Percentiles rank a stretch among this genome's conserved stretches.
phyloP scores from a whole-genome alignment of 75 land plant species.

The Cupressus sempervirens region DNA sequence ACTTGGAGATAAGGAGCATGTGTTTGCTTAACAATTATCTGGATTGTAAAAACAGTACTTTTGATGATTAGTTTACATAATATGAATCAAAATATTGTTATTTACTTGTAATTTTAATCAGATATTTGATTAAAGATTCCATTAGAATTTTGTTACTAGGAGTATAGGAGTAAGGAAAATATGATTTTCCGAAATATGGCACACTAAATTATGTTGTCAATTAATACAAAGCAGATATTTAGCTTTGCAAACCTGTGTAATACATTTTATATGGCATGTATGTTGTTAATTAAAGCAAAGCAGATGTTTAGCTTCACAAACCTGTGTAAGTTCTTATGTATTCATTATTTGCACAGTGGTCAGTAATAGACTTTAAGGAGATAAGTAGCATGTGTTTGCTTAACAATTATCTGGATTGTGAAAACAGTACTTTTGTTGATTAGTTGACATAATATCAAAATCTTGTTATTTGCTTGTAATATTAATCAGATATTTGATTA shows the following conservation, averaged over 20 bases:
- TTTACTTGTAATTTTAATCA: not conserved
- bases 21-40: too few species aligned
- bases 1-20: too few species aligned
- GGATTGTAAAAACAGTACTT: too few species aligned
- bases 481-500: not conserved
- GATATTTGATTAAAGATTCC: not conserved
- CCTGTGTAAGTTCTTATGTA: not conserved
- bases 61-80: not conserved
- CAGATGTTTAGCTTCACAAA: not conserved
- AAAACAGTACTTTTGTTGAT: not conserved
- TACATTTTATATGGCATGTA: not conserved
- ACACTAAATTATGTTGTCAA: too few species aligned
- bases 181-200: not conserved
- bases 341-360: too few species aligned
- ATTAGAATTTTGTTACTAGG: not conserved
- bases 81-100: not conserved
- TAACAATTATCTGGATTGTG: too few species aligned
- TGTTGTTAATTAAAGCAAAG: not conserved
- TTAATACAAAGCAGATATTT: too few species aligned
- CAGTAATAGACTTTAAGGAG: too few species aligned
- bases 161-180: too few species aligned
- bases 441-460: not conserved
- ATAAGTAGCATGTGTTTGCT: too few species aligned
- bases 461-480: not conserved
- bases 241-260: too few species aligned